Conservation (phyloP, 2,329 filamentous ascomycete species). For the Phyllosticta citrichinensis region DNA sequence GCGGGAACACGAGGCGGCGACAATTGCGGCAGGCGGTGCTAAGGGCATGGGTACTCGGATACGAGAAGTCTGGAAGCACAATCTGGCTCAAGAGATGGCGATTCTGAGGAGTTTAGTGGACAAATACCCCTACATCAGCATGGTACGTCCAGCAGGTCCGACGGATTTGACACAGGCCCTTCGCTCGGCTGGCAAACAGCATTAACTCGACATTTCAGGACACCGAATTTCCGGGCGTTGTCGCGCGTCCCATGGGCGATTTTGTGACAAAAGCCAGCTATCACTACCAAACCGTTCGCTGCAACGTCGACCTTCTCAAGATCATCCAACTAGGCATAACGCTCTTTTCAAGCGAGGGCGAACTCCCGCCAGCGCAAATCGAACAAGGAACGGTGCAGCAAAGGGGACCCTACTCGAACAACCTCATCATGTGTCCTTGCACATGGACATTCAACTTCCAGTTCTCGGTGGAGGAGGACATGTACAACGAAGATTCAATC, state of each 20-base stretch:
- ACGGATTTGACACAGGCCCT: not conserved
- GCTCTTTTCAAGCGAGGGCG: constrained; percentile 81
- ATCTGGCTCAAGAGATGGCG: constrained; percentile 84
- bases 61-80: constrained; percentile 92
- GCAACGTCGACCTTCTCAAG: constrained; percentile 94
- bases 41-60: constrained; percentile 64
- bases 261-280: constrained; percentile 96
- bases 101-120: constrained; percentile 73
- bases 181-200: constrained; percentile 4
- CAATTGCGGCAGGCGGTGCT: constrained; percentile 44
- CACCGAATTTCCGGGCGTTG: constrained; percentile 96
- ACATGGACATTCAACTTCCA: constrained; percentile 99
- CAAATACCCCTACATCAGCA: constrained; percentile 90
- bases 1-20: constrained; percentile 31
- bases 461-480: constrained; percentile 88
- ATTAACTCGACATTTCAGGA: constrained; percentile 48
- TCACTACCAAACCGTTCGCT: constrained; percentile 94
- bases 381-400: constrained; percentile 36
- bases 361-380: constrained; percentile 66
- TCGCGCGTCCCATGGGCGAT: constrained; percentile 86
- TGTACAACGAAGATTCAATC: constrained; percentile 95
- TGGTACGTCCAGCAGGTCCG: constrained; percentile 50
- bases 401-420: constrained; percentile 36
- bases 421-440: constrained; percentile 60
- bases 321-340: constrained; percentile 96